phyloP scores from a whole-genome alignment of 768 basidiomycete species.

The Boletales sp. region DNA sequence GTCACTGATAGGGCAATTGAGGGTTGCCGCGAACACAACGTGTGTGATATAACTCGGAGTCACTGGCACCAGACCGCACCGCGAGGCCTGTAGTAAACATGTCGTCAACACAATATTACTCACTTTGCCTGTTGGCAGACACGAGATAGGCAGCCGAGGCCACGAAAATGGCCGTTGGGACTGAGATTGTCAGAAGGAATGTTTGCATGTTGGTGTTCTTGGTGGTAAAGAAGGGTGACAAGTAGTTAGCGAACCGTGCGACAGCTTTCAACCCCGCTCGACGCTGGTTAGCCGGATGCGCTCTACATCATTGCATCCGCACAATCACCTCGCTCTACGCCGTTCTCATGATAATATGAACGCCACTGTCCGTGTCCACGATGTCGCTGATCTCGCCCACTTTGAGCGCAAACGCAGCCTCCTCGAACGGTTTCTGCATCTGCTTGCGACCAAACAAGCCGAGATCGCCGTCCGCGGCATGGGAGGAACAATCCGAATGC shows the following conservation, averaged over 20 bases:
- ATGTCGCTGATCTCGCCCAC: slow-evolving; percentile 78
- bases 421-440: slow-evolving; percentile 99
- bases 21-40: not conserved
- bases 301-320: slow-evolving; percentile 18
- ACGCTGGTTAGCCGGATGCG: too few species aligned
- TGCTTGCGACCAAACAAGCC: slow-evolving; percentile 80
- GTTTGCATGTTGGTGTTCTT: too few species aligned
- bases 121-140: slow-evolving; percentile 1
- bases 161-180: not conserved
- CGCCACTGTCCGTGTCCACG: slow-evolving; percentile 89
- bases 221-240: too few species aligned
- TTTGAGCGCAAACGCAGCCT: slow-evolving; percentile 69
- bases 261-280: not conserved
- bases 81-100: too few species aligned
- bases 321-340: slow-evolving; percentile 42
- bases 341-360: slow-evolving; percentile 89
- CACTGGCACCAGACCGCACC: not conserved
- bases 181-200: slow-evolving; percentile 5
- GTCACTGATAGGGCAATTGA: not conserved
- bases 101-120: not conserved
- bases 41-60: not conserved
- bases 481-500: slow-evolving; percentile 90
- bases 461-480: slow-evolving; percentile 79
- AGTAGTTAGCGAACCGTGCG: not conserved
- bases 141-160: slow-evolving; percentile 17